Evolutionary conservation across 495 filamentous ascomycete genomes (phyloP).

Genomic region (Terfezia boudieri): DNA sequence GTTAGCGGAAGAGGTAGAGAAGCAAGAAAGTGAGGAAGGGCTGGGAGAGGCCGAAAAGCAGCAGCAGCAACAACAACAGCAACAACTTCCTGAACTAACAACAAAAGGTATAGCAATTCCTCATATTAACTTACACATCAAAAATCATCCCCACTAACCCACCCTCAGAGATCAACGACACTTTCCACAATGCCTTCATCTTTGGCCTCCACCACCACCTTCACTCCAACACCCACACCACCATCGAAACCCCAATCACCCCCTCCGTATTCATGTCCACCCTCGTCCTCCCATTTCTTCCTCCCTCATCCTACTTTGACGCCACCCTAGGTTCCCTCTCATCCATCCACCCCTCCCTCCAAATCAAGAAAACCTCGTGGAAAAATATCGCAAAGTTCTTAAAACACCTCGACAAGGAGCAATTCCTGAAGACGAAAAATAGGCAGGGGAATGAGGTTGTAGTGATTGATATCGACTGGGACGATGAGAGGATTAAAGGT

Average conservation of each 20-base stretch:
- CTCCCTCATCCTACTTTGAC: conserved; percentile 27
- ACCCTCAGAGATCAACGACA: conserved; percentile 41
- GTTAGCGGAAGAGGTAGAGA: conserved; percentile 9
- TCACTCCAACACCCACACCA: conserved; percentile 32
- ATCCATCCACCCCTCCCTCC: conserved; percentile 33
- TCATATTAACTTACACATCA: neutral
- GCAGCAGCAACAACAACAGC: conserved; percentile 15
- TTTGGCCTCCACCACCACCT: conserved; percentile 35
- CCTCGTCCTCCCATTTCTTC: conserved; percentile 45
- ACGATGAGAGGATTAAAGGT: conserved; percentile 28
- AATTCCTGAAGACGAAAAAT: conserved; percentile 42
- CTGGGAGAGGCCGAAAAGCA: conserved; percentile 18
- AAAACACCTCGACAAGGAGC: conserved; percentile 43
- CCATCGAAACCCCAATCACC: conserved; percentile 37
- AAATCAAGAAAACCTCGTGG: conserved; percentile 56
- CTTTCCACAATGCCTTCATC: conserved; percentile 44
- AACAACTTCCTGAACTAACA: conserved; percentile 29
- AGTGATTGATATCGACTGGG: conserved; percentile 44
- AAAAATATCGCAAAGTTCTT: conserved; percentile 57
- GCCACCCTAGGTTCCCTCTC: conserved; percentile 15
- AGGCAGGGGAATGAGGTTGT: conserved; percentile 42
- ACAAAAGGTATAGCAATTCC: conserved; percentile 27
- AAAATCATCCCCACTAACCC: neutral
- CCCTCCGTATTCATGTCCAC: conserved; percentile 44
- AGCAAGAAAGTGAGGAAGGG: conserved; percentile 15